A percentile compares a stretch with the other conserved stretches of the same genome.
phyloP scores from a whole-genome alignment of 2,329 filamentous ascomycete genomes.

The Aspergillus intermedius region DNA sequence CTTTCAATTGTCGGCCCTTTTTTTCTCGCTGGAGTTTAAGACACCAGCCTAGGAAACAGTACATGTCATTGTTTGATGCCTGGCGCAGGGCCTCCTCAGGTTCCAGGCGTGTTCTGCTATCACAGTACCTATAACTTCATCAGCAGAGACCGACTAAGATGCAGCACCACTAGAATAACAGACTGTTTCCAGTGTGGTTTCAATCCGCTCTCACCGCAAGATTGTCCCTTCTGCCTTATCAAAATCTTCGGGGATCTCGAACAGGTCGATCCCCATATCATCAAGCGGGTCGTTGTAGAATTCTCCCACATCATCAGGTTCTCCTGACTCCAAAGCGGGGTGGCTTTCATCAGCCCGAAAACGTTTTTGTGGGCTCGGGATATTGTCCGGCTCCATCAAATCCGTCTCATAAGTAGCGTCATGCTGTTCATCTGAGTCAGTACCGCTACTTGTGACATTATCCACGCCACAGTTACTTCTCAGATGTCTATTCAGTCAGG shows the following conservation, averaged over 20 bases:
- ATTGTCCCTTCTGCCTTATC: constrained; percentile 6
- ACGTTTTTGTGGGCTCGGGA: too few species aligned
- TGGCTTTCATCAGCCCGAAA: too few species aligned
- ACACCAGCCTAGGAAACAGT: constrained; percentile 3
- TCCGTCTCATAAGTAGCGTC: too few species aligned
- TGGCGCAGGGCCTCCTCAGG: constrained; percentile 8
- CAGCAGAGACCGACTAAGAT: background rate
- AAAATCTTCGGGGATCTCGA: constrained; percentile 9
- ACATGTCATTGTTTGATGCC: constrained; percentile 10
- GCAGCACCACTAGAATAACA: background rate
- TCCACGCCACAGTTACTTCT: too few species aligned
- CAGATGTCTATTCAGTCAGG: too few species aligned
- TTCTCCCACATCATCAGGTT: too few species aligned
- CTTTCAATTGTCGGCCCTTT: constrained; percentile 1
- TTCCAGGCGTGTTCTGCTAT: constrained; percentile 1
- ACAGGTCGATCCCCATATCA: constrained; percentile 7
- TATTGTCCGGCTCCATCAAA: too few species aligned
- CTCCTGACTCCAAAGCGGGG: too few species aligned
- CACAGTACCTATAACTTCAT: constrained; percentile 5
- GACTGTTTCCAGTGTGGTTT: constrained; percentile 6
- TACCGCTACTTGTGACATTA: too few species aligned
- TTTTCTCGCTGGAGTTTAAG: background rate
- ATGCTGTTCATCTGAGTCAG: too few species aligned
- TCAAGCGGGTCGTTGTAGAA: constrained; percentile 8
- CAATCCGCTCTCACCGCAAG: constrained; percentile 6